phyloP scores from a whole-genome alignment of 495 filamentous ascomycete species.

The Aspergillus steynii region DNA sequence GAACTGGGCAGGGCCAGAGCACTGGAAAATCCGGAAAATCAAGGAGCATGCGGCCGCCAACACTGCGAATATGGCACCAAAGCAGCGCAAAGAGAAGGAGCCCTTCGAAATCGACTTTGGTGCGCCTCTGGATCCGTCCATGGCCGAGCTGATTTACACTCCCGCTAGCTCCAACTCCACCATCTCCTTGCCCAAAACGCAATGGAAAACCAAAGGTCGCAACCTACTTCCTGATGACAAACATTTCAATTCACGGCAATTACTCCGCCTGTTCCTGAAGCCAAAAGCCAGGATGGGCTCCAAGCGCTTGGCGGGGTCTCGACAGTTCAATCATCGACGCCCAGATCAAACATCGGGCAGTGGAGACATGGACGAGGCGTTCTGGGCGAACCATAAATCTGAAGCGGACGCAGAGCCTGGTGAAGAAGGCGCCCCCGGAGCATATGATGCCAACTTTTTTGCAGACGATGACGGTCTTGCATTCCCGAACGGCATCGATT shows the following conservation, averaged over 20 bases:
- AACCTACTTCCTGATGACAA: slow-evolving; percentile 97
- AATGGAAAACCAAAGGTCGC: slow-evolving; percentile 90
- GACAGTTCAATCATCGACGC: slow-evolving; percentile 39
- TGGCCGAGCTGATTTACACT: slow-evolving; percentile 82
- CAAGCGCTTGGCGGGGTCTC: slow-evolving; percentile 45
- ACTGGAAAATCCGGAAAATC: slow-evolving; percentile 95
- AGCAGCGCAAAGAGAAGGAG: slow-evolving; percentile 86
- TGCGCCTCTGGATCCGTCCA: slow-evolving; percentile 63
- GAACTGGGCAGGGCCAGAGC: slow-evolving; percentile 98
- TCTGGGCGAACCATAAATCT: slow-evolving; percentile 78
- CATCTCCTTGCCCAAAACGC: slow-evolving; percentile 84
- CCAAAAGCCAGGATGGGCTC: slow-evolving; percentile 77
- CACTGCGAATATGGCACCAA: slow-evolving; percentile 53
- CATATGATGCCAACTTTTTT: slow-evolving; percentile 98
- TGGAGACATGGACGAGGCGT: slow-evolving; percentile 85
- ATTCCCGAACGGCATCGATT: slow-evolving; percentile 62
- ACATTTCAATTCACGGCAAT: slow-evolving; percentile 91
- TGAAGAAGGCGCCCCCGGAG: slow-evolving; percentile 56
- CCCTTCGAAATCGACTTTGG: slow-evolving; percentile 92
- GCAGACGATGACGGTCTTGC: slow-evolving; percentile 91
- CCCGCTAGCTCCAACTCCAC: slow-evolving; percentile 76
- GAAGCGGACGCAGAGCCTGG: slow-evolving; percentile 57
- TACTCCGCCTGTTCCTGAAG: slow-evolving; percentile 90
- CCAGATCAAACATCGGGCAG: slow-evolving; percentile 56
- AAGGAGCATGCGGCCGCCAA: slow-evolving; percentile 73